phyloP scores from a whole-genome alignment of 2,329 filamentous ascomycete species.

The Monascus ruber region DNA sequence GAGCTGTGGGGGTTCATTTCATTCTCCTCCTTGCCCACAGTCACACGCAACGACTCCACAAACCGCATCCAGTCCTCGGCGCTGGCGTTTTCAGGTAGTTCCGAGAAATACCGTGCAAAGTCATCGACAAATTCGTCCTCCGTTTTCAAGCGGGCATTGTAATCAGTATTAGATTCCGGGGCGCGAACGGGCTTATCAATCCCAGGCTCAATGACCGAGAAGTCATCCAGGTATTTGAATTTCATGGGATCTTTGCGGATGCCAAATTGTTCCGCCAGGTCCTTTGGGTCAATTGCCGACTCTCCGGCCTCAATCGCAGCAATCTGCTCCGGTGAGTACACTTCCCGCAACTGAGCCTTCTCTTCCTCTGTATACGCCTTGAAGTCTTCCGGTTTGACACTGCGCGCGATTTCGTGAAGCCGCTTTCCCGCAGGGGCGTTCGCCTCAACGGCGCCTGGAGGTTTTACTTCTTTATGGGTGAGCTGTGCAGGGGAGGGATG shows the following conservation, averaged over 20 bases:
- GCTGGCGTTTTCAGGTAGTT: conserved; percentile 43
- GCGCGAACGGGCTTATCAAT: conserved; percentile 58
- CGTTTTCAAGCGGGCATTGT: conserved; percentile 49
- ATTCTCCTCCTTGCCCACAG: conserved; percentile 38
- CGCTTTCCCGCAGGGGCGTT: conserved; percentile 12
- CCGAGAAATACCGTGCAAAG: conserved; percentile 37
- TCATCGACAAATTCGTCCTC: conserved; percentile 51
- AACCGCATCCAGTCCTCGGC: conserved; percentile 32
- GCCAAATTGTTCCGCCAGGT: conserved; percentile 62
- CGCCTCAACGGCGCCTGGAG: conserved; percentile 27
- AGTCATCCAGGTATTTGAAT: conserved; percentile 70
- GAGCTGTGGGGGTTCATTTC: conserved; percentile 39
- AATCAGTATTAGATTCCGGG: conserved; percentile 40
- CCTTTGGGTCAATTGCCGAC: conserved; percentile 58
- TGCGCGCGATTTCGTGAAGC: conserved; percentile 10
- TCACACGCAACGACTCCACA: conserved; percentile 37
- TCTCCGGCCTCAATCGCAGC: conserved; percentile 74
- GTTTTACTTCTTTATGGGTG: conserved; percentile 13
- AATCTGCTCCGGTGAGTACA: conserved; percentile 72
- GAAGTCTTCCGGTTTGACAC: conserved; percentile 18
- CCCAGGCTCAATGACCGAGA: conserved; percentile 63
- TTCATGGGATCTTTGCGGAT: conserved; percentile 61
- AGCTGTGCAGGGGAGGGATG: conserved; percentile 32
- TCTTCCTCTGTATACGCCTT: conserved; percentile 58
- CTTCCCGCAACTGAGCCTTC: conserved; percentile 47